These are phyloP conservation scores for Plasmodium fragile DNA, from an alignment of 169 alveolate species.

Conservation along the genomic window DNA sequence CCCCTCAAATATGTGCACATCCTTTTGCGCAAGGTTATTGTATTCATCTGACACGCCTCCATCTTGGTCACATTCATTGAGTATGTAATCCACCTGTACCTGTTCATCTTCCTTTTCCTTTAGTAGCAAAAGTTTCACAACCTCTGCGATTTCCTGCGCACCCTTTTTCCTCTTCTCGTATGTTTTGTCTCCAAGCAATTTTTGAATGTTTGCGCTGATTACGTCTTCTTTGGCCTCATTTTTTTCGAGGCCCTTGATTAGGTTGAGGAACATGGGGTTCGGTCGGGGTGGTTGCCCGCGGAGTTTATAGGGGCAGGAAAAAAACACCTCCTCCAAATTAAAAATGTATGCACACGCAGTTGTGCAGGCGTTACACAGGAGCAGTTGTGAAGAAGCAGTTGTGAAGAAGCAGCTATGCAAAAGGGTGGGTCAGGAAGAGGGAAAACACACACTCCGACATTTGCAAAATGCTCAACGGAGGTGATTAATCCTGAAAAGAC, in stretches of 20 bases:
- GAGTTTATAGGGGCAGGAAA: background rate
- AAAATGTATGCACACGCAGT: background rate
- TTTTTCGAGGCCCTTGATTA: slow-evolving; percentile 62
- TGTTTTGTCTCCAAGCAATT: slow-evolving; percentile 59
- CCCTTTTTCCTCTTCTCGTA: slow-evolving; percentile 74
- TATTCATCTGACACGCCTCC: background rate
- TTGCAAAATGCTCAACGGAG: background rate
- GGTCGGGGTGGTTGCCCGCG: background rate
- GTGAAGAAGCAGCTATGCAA: background rate
- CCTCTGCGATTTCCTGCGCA: slow-evolving; percentile 67
- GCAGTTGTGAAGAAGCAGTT: background rate
- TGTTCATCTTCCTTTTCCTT: slow-evolving; percentile 66
- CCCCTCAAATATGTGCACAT: slow-evolving; percentile 13
- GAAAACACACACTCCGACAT: background rate
- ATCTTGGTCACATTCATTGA: slow-evolving; percentile 9
- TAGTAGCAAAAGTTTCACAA: slow-evolving; percentile 21
- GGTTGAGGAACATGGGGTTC: slow-evolving; percentile 41
- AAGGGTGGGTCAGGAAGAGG: background rate
- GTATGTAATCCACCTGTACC: slow-evolving; percentile 12
- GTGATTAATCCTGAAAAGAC: background rate
- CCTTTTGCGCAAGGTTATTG: slow-evolving; percentile 19
- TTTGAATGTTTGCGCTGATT: slow-evolving; percentile 33
- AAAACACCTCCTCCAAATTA: background rate
- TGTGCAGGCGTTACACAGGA: too few relatives aligned
- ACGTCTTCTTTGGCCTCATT: slow-evolving; percentile 60